Evolutionary conservation across 768 basidiomycete species (phyloP), one percentile per base, ranked within the genome.

Genomic region (Mycena pura): DNA sequence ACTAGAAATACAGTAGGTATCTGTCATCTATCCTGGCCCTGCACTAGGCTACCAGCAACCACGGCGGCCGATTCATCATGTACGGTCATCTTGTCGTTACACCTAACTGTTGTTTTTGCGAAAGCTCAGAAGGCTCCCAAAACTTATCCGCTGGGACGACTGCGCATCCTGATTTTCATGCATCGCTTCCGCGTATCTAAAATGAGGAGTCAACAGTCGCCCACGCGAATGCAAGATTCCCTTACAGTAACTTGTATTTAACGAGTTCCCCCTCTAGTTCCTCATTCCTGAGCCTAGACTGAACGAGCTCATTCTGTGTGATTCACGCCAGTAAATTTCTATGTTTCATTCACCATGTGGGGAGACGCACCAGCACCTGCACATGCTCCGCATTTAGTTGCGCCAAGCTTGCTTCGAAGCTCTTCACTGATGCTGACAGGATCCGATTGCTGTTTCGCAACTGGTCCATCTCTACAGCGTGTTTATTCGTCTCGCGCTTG

Each of bases 251-350:
- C 77, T 97, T 97, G 77, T 97, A 98, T 39, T 91, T 87, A 36
- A 99, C 96, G 17, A 99, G 85, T 73, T 99, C 94, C 57, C 88
- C 84, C 74, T 99, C 97, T 60, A 96, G 82, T 72, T 98, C 95
- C 72, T 99, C 96, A 66, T 93, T 92, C 60, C 89, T 87, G 38
- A 99, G 77, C 50, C 95, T 86, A 57, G 89, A 83, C 79, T 89
- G 93, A 4, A 99, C 97, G 4, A 99, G 84, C 72, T 96, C 90
- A 67, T 96, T 94, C 92, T 94, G 55, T 13, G 32, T 9, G 45
- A 24, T 19, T 14, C 14, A 38, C 34, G 60, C n/a, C n/a, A n/a
- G n/a, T n/a, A n/a, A n/a, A 36, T 9, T 36, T 17, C 9, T 36
- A 9, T 17, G 17, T 36, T 17, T 17, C 9, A 36, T 17, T 9